phyloP scores from a whole-genome alignment of 768 basidiomycete genomes.

The Collybia nuda region DNA sequence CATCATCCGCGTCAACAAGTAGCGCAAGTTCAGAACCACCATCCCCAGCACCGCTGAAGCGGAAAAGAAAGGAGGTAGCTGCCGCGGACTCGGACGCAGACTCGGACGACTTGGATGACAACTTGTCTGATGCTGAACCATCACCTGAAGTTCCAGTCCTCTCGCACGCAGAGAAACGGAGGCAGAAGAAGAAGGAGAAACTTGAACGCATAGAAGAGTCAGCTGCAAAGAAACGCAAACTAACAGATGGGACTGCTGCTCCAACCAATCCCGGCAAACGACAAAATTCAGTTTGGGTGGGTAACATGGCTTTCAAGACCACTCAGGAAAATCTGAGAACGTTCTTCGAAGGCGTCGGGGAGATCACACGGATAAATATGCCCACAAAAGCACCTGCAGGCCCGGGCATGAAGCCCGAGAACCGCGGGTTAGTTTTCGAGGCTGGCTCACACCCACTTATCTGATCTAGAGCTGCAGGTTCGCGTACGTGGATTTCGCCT shows the following conservation, averaged over 20 bases:
- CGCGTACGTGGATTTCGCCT: conserved; percentile 94
- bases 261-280: conserved; percentile 44
- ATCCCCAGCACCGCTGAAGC: conserved; percentile 21
- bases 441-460: conserved; percentile 10
- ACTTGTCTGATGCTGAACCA: conserved; percentile 25
- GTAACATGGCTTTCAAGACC: conserved; percentile 91
- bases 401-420: conserved; percentile 58
- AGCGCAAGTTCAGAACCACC: conserved; percentile 27
- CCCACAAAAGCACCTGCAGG: conserved; percentile 64
- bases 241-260: conserved; percentile 35
- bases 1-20: conserved; percentile 24
- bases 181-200: conserved; percentile 51
- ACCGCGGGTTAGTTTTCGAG: conserved; percentile 62
- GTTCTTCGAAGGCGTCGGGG: conserved; percentile 73
- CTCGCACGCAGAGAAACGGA: conserved; percentile 74
- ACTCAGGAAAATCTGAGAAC: conserved; percentile 64
- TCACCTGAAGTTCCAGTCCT: conserved; percentile 48
- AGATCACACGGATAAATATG: conserved; percentile 82
- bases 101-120: conserved; percentile 12
- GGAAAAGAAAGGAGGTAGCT: conserved; percentile 24
- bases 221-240: conserved; percentile 46
- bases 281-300: conserved; percentile 93
- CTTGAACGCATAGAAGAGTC: conserved; percentile 22
- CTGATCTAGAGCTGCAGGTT: conserved; percentile 52
- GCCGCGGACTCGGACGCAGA: conserved; percentile 12